Evolutionary conservation across 1,139 yeast genomes (phyloP), one percentile per base, ranked within the genome.

Genomic region (Yamadazyma mexicana): DNA sequence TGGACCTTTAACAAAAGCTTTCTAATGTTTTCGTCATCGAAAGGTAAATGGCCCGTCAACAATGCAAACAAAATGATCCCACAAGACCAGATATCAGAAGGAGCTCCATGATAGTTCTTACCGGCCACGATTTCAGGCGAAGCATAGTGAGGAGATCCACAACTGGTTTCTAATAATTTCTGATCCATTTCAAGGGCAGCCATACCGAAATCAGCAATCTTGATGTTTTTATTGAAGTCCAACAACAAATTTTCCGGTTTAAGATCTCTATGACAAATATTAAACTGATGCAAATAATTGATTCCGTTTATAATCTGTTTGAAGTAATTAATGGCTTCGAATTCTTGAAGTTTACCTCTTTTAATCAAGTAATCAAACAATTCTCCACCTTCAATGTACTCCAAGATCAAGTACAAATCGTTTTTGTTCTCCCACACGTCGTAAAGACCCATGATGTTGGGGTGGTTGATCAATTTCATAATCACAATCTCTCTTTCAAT

Each of bases 401-500:
- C 99, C 46, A 92, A 68, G 22, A 94, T 94, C 51, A 92, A 76
- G 56, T 91, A 91, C 38, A 92, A 69, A 55, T 91, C 97, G 48
- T 94, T 89, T 54, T 88, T 87, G 55, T 94, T 92, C 62, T 94
- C 98, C 98, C 98, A 92, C 31, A 94, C 99, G 55, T 92, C 99
- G 61, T 87, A 92, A 34, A 92, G 71, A n/a, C 95, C 89, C 85
- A 92, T 81, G 40, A 92, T 94, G 59, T 92, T 92, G 15, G 94
- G 91, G 61, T 92, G 98, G 46, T 88, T 87, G 35, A 94, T 80
- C 44, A 92, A 74, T 62, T 92, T 92, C 83, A 77, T 78, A 81
- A 88, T 88, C 55, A 92, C 89, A 51, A 92, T 95, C 61, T 92
- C 99, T 46, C 98, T 76, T 64, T 94, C 98, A 39, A 94, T 91